Evolutionary conservation across 768 basidiomycete species (phyloP).

Genomic region (Boletus fagicola): DNA sequence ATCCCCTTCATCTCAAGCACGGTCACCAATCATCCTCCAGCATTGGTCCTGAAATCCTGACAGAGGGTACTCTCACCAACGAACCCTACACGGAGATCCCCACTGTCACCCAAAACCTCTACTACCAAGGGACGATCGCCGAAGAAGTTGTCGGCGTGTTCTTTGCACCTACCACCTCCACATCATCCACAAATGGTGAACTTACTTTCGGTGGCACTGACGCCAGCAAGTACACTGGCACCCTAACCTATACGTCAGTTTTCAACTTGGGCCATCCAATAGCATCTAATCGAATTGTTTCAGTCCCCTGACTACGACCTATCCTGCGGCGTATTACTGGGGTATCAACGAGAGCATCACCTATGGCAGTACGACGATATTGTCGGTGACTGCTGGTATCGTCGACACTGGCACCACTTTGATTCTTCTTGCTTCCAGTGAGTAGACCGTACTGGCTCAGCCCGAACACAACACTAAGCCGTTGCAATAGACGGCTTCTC

Average conservation of each 20-base stretch:
- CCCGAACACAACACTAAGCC: not conserved
- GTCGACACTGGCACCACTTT: slow-evolving; percentile 62
- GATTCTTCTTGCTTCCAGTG: slow-evolving; percentile 44
- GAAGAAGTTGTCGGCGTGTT: slow-evolving; percentile 47
- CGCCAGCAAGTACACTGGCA: slow-evolving; percentile 32
- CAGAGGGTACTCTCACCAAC: slow-evolving; percentile 36
- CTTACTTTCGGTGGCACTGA: slow-evolving; percentile 48
- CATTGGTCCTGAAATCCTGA: slow-evolving; percentile 19
- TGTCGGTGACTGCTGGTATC: slow-evolving; percentile 50
- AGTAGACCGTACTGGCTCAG: slow-evolving; percentile 5
- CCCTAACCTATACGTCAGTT: slow-evolving; percentile 43
- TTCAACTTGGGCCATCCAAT: not conserved
- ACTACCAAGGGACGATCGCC: slow-evolving; percentile 39
- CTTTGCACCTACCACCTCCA: slow-evolving; percentile 45
- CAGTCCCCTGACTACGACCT: slow-evolving; percentile 48
- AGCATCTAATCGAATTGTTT: not conserved
- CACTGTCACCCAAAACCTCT: slow-evolving; percentile 59
- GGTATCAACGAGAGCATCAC: slow-evolving; percentile 57
- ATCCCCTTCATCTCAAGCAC: too few species aligned
- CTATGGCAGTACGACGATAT: slow-evolving; percentile 48
- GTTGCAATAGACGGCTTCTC: slow-evolving; percentile 37
- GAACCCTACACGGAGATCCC: slow-evolving; percentile 35
- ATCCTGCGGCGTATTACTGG: slow-evolving; percentile 52
- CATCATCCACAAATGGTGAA: slow-evolving; percentile 44
- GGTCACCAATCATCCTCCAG: too few species aligned